A percentile compares a stretch with the other conserved stretches of the same genome.
These are phyloP conservation scores for Parsonsia alboflavescens DNA, from an alignment of 257 asterid species.

Conservation along the genomic window DNA sequence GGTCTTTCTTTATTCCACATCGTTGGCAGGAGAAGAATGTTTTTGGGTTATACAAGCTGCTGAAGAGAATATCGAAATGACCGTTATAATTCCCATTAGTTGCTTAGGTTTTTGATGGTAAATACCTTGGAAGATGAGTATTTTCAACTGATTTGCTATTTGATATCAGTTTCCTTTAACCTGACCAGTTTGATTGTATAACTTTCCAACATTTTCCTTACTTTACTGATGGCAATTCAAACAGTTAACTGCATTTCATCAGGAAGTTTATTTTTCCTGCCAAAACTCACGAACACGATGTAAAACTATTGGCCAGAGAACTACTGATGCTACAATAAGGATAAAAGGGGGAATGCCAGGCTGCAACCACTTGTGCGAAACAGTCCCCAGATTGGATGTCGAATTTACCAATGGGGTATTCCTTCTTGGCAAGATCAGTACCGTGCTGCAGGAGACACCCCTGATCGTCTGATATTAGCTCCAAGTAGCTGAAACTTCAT, in stretches of 20 bases:
- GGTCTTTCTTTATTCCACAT: constrained; percentile 85
- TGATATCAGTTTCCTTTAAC: background rate
- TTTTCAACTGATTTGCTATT: background rate
- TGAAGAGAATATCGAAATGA: constrained; percentile 58
- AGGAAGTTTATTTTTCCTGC: too few species aligned
- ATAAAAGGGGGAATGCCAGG: too few species aligned
- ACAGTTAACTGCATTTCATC: background rate
- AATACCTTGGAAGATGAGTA: background rate
- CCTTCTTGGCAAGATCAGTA: too few species aligned
- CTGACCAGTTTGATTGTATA: background rate
- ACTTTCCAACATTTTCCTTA: background rate
- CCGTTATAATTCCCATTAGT: constrained; percentile 11
- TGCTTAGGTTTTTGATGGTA: background rate
- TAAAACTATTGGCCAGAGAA: too few species aligned
- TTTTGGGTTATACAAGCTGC: constrained; percentile 84
- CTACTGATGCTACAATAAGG: too few species aligned
- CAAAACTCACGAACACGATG: too few species aligned
- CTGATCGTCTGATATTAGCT: constrained; percentile 22
- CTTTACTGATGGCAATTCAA: too few species aligned
- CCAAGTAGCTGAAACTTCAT: constrained; percentile 38
- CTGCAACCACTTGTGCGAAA: too few species aligned
- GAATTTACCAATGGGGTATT: background rate
- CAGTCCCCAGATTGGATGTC: background rate
- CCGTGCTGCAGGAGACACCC: constrained; percentile 20
- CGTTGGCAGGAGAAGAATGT: constrained; percentile 83